Evolutionary conservation across 1,284 basidiomycete species (phyloP).

Genomic region (Fistulinella staudtii): DNA sequence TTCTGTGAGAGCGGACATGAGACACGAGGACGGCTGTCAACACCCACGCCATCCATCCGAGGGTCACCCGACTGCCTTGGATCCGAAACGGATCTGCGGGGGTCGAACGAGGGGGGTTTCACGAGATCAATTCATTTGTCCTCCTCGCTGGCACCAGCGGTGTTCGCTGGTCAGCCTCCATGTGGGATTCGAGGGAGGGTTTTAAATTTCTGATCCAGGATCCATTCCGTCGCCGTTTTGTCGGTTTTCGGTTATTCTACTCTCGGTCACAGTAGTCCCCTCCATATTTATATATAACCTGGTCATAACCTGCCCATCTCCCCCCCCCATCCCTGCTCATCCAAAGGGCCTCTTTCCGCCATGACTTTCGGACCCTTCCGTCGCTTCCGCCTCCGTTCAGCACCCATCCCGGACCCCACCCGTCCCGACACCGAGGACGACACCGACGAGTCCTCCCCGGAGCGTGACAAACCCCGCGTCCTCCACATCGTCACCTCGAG

Average conservation of each 20-base stretch:
- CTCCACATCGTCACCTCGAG: constrained; percentile 10
- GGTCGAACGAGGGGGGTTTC: too few relatives aligned
- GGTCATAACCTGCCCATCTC: constrained; percentile 7
- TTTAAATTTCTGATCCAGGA: constrained; percentile 4
- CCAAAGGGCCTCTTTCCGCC: neutral
- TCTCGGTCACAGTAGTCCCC: constrained; percentile 10
- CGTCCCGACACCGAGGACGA: constrained; percentile 16
- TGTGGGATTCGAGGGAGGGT: constrained; percentile 14
- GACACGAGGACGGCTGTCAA: neutral
- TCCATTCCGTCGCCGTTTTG: neutral
- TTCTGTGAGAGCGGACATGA: constrained; percentile 45
- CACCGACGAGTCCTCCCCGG: constrained; percentile 26
- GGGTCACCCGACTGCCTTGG: too few relatives aligned
- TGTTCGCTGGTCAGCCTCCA: constrained; percentile 24
- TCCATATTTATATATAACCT: neutral
- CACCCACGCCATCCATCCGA: neutral
- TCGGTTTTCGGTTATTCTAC: constrained; percentile 10
- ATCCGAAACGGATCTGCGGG: too few relatives aligned
- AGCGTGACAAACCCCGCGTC: constrained; percentile 3
- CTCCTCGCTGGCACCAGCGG: too few relatives aligned
- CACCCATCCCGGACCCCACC: constrained; percentile 1
- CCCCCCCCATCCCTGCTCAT: too few relatives aligned
- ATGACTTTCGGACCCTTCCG: constrained; percentile 15
- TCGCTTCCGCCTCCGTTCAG: constrained; percentile 22
- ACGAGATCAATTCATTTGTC: too few relatives aligned